phyloP scores from a whole-genome alignment of 805 yeast species.

The Pichia gijzeniarum region DNA sequence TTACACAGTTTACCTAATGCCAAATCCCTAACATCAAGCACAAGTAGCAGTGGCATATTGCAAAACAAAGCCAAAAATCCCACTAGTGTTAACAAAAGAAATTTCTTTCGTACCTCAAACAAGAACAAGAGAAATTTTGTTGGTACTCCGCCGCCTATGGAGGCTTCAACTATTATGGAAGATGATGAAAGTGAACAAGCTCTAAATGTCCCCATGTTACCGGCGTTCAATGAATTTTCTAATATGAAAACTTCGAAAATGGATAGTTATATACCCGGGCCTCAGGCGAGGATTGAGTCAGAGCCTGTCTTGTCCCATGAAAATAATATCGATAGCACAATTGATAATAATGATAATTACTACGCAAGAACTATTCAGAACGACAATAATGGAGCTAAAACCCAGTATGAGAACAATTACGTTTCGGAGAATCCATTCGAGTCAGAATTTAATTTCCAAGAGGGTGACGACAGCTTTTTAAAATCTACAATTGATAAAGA shows the following conservation, averaged over 20 bases:
- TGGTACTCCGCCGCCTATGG: slow-evolving; percentile 1
- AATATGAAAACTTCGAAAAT: background rate
- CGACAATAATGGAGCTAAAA: background rate
- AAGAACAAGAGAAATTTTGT: background rate
- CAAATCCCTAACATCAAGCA: background rate
- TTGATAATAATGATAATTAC: background rate
- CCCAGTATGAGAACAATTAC: no score
- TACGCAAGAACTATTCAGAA: no score
- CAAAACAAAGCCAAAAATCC: no score
- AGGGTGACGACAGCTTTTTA: background rate
- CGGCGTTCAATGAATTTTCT: slow-evolving; percentile 15
- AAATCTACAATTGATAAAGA: slow-evolving; percentile 27
- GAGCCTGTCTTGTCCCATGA: background rate
- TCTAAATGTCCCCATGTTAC: slow-evolving; percentile 22
- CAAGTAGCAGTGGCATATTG: background rate
- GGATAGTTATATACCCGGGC: background rate
- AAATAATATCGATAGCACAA: background rate
- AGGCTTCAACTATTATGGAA: slow-evolving; percentile 26
- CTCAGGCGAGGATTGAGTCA: background rate
- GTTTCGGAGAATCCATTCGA: background rate
- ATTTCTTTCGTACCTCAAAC: background rate
- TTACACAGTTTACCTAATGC: slow-evolving; percentile 6
- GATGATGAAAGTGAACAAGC: slow-evolving; percentile 28
- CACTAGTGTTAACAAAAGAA: background rate
- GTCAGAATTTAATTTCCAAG: background rate